Evolutionary conservation across 73 alveolate genomes (phyloP).

Genomic region (Paramecium octaurelia): DNA sequence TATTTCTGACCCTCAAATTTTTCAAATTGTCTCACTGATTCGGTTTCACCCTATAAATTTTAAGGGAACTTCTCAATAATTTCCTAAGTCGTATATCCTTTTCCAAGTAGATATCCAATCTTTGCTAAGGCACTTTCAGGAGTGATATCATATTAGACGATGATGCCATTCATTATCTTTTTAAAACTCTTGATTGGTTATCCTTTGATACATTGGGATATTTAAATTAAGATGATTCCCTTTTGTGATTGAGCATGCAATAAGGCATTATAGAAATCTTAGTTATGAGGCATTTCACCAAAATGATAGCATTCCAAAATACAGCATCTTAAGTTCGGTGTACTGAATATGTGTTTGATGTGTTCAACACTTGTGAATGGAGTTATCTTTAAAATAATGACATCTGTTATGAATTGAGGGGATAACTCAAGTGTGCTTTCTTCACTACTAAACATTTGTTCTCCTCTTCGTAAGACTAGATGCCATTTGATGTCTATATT

Average conservation of each 20-base stretch:
- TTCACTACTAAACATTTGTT: neutral
- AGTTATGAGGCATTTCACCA: constrained; percentile 50
- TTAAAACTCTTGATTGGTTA: neutral
- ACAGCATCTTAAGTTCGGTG: constrained; percentile 28
- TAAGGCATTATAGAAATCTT: neutral
- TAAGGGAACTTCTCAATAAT: neutral
- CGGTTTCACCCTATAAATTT: constrained; percentile 47
- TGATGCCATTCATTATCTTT: neutral
- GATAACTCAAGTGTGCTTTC: neutral
- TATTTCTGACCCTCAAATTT: constrained; percentile 48
- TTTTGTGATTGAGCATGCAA: neutral
- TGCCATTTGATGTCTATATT: constrained; percentile 56
- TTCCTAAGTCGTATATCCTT: neutral
- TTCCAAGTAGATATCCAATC: constrained; percentile 49
- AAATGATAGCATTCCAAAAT: constrained; percentile 56
- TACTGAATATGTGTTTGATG: neutral
- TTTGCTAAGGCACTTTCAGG: constrained; percentile 61
- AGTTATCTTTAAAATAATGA: constrained; percentile 31
- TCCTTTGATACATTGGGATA: neutral
- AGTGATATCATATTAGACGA: constrained; percentile 39
- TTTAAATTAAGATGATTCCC: neutral
- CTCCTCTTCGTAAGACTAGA: constrained; percentile 49
- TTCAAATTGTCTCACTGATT: neutral
- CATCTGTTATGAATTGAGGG: neutral
- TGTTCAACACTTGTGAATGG: constrained; percentile 41